Evolutionary conservation across 148 eudicot genomes (phyloP), one percentile per base, ranked within the genome.

Genomic region (Fagopyrum homotropicum): DNA sequence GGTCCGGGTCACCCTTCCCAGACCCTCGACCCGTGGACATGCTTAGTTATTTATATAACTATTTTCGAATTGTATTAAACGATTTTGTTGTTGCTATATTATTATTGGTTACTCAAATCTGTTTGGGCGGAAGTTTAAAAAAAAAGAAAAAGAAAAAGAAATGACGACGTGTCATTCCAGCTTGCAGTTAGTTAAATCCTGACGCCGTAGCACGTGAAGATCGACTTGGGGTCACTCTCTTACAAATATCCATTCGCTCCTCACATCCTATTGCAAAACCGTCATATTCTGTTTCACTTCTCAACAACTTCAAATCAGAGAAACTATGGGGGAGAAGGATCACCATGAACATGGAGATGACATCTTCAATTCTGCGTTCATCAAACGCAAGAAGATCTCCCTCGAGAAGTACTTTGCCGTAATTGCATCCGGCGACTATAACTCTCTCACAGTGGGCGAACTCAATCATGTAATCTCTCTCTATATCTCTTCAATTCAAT

Each of bases 381-480:
- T 1, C 46, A 69, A 15, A 35, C 30, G 9, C 40, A 69, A n/a
- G 73, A 48, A 73, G 69, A 12, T 85, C 9, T 60, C 77, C 9
- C 78, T 85, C 16, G 88, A 85, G 6, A 50, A 78, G n/a, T 85
- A 85, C 83, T 72, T 80, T 77, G 52, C 51, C 14, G 82, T 83
- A 69, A 51, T 76, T 43, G 55, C 61, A 45, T 76, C 75, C 43
- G 77, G 77, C 60, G 74, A 81, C 45, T 72, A 55, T 50, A 43
- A 54, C 6, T 9, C 22, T 6, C 81, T 87, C 81, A 78, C 68
- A 63, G 12, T 7, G 7, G 19, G 30, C 16, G 72, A 79, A 5
- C 83, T 87, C 79, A 78, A 61, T 11, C 75, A 77, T 85, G 88
- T 81, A 5, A 66, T 40, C 17, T 63, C 43, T 66, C 51, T 17